A percentile compares a stretch with the other conserved stretches of the same genome.
Evolutionary conservation across 148 eudicot species (phyloP).

Genomic region (Vaccinium darrowii): DNA sequence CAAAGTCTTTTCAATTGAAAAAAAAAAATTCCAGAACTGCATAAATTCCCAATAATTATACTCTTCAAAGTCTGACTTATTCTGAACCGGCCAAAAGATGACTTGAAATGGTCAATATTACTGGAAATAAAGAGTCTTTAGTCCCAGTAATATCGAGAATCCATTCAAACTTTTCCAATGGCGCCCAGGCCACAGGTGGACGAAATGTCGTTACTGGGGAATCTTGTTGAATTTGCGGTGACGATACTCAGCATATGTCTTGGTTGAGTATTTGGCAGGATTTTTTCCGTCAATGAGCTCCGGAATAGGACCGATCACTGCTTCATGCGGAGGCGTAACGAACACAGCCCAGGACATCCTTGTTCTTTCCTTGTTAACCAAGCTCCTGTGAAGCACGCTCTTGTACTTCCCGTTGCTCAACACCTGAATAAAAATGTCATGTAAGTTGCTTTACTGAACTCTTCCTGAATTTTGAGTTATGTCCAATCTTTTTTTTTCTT

Average conservation of each 20-base stretch:
- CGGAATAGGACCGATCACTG: slow-evolving; percentile 34
- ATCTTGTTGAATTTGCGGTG: slow-evolving; percentile 44
- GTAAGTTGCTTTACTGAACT: neutral
- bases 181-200: neutral
- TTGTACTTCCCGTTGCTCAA: slow-evolving; percentile 52
- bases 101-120: neutral
- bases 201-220: slow-evolving; percentile 23
- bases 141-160: neutral
- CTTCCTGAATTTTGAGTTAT: too few species aligned
- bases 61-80: neutral
- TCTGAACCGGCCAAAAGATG: neutral
- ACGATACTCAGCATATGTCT: slow-evolving; percentile 42
- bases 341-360: slow-evolving; percentile 57
- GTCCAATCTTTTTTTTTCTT: too few species aligned
- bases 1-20: neutral
- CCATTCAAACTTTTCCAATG: neutral
- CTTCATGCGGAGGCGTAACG: slow-evolving; percentile 36
- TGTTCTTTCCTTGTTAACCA: slow-evolving; percentile 41
- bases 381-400: slow-evolving; percentile 51
- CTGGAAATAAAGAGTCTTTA: neutral
- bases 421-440: slow-evolving; percentile 22
- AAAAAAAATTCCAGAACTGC: neutral
- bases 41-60: neutral
- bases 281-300: slow-evolving; percentile 26
- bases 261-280: slow-evolving; percentile 36